A percentile compares a stretch with the other conserved stretches of the same genome.
These are phyloP conservation scores for Sugiyamaella pinicola DNA, from an alignment of 1,139 yeast species.

Conservation along the genomic window DNA sequence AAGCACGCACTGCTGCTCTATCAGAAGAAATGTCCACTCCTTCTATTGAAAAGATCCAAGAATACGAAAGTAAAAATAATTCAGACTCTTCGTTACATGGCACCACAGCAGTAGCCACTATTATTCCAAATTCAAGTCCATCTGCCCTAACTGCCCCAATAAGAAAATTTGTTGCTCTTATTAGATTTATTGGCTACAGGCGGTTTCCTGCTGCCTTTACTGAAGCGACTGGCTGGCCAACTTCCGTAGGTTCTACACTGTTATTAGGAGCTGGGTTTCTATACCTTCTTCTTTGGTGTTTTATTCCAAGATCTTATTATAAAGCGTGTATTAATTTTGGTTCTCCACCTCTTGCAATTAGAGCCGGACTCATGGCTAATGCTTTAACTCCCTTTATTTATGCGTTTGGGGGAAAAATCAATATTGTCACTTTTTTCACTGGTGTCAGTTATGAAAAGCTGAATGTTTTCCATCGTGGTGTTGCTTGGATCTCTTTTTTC, in stretches of 20 bases:
- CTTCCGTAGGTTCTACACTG: constrained; percentile 53
- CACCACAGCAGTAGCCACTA: not conserved
- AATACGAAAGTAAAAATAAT: not conserved
- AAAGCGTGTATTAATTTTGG: constrained; percentile 62
- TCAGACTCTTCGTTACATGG: not conserved
- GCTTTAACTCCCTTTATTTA: constrained; percentile 58
- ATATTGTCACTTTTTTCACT: constrained; percentile 57
- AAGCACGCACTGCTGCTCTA: not conserved
- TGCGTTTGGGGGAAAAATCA: constrained; percentile 64
- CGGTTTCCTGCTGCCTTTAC: constrained; percentile 48
- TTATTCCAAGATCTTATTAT: constrained; percentile 57
- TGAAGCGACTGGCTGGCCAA: constrained; percentile 52
- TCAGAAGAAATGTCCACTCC: not conserved
- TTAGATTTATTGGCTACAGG: constrained; percentile 54
- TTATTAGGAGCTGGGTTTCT: constrained; percentile 47
- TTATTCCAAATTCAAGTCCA: constrained; percentile 4
- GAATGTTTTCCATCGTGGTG: constrained; percentile 59
- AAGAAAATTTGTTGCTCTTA: constrained; percentile 41
- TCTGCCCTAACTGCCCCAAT: constrained; percentile 17
- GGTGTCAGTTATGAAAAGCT: constrained; percentile 65
- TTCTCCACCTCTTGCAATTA: constrained; percentile 63
- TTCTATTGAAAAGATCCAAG: constrained; percentile 18
- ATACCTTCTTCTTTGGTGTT: constrained; percentile 52
- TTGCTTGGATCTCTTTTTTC: constrained; percentile 55
- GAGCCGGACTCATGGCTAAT: constrained; percentile 61